Base-by-base conservation (phyloP, 1,284 basidiomycete genomes). In the Ganoderma resinaceum region DNA sequence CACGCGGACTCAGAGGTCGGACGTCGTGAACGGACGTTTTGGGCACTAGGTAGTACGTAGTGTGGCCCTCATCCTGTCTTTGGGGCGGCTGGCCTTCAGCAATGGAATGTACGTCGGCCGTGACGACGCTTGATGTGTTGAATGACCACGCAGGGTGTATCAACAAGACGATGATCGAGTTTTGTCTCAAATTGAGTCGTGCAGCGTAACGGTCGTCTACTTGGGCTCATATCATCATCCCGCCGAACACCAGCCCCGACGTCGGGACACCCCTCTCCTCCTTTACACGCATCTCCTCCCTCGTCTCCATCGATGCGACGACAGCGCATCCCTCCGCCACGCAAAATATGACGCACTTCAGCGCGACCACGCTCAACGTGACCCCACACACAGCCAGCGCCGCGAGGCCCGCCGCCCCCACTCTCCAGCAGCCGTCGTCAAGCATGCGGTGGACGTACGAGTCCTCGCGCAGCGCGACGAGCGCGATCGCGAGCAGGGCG, bases 401-500 rank as follows among this genome's bases (percentile, higher is more conserved):
- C 1, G 29, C 37, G 18, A 66, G 49, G 40, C 46, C 58, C 14
- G 37, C 33, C 26, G 68, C 16, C 42, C 70, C 73, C 7, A 23
- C 20, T n/a, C n/a, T n/a, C n/a, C 29, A 26, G 52, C 26, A 67
- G 65, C 11, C 46, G 61, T 37, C n/a, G 16, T 66, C 63, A 23
- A 74, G 65, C 62, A 74, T 66, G 64, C 63, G 72, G 42, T 74
- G 71, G 29, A 66, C 70, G 49, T 67, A 69, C 12, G 73, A 70
- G 33, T 68, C 57, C 16, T 72, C 71, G 38, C 72, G 67, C 5
- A 73, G 66, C 1, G 72, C 70, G 62, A 72, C 55, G 23, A 70
- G 61, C 20, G 49, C 66, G 20, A 70, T 37, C n/a, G 63, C 65
- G 66, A 75, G 70, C 42, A 75, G 63, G 8, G 62, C 58, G 46